Base-by-base conservation (phyloP, 331 rosid species). In the Malus hybrid region DNA sequence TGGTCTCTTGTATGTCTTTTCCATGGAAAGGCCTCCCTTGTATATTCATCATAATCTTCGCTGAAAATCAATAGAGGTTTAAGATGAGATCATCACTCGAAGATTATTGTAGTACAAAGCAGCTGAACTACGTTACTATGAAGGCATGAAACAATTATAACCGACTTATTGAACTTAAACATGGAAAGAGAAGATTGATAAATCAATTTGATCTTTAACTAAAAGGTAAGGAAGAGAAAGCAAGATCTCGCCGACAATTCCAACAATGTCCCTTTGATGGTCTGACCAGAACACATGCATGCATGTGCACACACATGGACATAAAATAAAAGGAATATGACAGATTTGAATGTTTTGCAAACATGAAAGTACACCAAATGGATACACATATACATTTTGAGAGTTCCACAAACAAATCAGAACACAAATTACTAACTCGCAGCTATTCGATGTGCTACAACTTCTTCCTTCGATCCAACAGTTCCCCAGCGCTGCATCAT, bases 361-460 rank as follows among this genome's bases (percentile, higher is more conserved):
- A 74, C 44, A 36, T 14, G 8, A 58, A 72, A 15, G 12, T 6
- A 68, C 28, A 76, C 48, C 28, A 50, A 36, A 61, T 7, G 70
- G 12, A 24, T 14, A 46, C 63, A 5, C 6, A 46, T 11, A 36
- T 32, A 32, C 69, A 64, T 32, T 15, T 1, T 30, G 29, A 4
- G 33, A 52, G 36, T 48, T 29, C 50, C 14, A 63, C 5, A 30
- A 76, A 9, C 16, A 30, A 70, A 69, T 15, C 39, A 77, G 13
- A 33, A 22, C 53, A 55, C 52, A 75, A 20, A 53, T n/a, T 28
- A 83, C 88, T 87, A 80, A 87, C 98, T 75, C 39, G 89, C 87
- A 87, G 77, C 89, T 77, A 78, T 79, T 89, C 64, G 98, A 91
- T 75, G 97, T 88, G 89, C 96, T 91, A 74, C 97, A 89, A 78